Base-by-base conservation (phyloP, 805 yeast genomes). In the Debaryomyces maramus region DNA sequence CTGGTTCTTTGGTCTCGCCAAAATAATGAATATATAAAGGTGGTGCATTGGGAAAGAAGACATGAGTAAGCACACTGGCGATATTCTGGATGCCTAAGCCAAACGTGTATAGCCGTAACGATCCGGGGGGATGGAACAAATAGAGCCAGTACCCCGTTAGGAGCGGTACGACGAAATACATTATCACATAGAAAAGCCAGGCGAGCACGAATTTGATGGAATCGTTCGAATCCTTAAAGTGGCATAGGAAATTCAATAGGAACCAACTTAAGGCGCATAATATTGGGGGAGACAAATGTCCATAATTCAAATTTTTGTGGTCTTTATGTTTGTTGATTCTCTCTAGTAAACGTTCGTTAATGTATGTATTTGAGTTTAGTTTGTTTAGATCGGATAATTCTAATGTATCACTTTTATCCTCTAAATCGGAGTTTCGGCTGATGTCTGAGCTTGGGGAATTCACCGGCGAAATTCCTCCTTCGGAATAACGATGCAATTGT, bases 11-110 rank as follows among this genome's bases (percentile, higher is more conserved):
- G 46, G 78, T 75, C 16, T 73, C 72, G 3, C 88, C 86, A 48
- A 83, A 72, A 44, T 78, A 45, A 52, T 77, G 81, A 34, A 80
- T 76, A 55, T 81, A 83, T 83, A 88, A 80, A 3, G 89, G 89
- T 0, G 89, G 85, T 1, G 88, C 85, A 54, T 78, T 81, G 18
- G 90, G 90, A 56, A 81, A 67, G 5, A 72, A 34, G 26, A 83
- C 53, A 55, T 82, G 88, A 3, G 87, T 83, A 27, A 71, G 28
- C 0, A 81, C 81, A 17, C 86, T 85, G 1, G 68, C 58, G 9
- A 81, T 68, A 49, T 81, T 83, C 54, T 81, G 87, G 8, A 69
- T 37, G 2, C 89, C 88, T 31, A 83, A 48, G 0, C 78, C 70
- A n/a, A 72, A 50, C 1, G 78, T 63, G 47, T 80, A 83, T 48